Conservation (phyloP, 169 alveolate species). For the Sarcocystis neurona region DNA sequence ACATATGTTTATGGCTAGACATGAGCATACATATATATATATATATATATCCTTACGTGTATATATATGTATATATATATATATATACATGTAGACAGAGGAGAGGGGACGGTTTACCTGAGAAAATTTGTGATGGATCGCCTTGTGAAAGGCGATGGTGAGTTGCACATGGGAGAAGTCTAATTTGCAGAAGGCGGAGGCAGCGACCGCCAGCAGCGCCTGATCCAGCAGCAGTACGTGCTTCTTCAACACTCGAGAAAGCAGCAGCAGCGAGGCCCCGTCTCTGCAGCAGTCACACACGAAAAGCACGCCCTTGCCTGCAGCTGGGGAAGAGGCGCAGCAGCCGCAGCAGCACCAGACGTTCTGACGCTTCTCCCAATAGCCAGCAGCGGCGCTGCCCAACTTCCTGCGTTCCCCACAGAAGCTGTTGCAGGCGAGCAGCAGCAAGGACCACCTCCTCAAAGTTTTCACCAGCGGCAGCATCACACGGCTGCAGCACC, state of each 20-base stretch:
- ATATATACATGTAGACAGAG: no score
- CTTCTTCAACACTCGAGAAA: conserved; percentile 30
- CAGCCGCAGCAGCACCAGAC: conserved; percentile 16
- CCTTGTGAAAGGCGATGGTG: conserved; percentile 29
- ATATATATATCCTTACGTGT: no score
- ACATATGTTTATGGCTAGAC: no score
- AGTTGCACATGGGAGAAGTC: conserved; percentile 35
- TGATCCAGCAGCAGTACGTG: conserved; percentile 32
- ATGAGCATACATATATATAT: no score
- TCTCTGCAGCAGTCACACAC: conserved; percentile 19
- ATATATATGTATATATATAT: no score
- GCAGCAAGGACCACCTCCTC: no score
- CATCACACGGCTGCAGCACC: no score
- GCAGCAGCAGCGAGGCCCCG: conserved; percentile 41
- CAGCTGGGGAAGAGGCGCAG: background rate
- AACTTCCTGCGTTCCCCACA: no score
- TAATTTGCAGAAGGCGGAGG: conserved; percentile 30
- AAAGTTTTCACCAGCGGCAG: no score
- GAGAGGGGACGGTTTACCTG: conserved; percentile 8
- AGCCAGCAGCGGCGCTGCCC: no score
- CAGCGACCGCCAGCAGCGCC: conserved; percentile 51
- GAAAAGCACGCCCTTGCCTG: background rate
- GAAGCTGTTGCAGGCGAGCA: no score
- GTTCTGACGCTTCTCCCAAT: no score
- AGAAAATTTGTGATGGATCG: conserved; percentile 25